A percentile compares a stretch with the other conserved stretches of the same genome.
These are phyloP conservation scores for Jaapia argillacea DNA, from an alignment of 768 basidiomycete genomes.

Conservation along the genomic window DNA sequence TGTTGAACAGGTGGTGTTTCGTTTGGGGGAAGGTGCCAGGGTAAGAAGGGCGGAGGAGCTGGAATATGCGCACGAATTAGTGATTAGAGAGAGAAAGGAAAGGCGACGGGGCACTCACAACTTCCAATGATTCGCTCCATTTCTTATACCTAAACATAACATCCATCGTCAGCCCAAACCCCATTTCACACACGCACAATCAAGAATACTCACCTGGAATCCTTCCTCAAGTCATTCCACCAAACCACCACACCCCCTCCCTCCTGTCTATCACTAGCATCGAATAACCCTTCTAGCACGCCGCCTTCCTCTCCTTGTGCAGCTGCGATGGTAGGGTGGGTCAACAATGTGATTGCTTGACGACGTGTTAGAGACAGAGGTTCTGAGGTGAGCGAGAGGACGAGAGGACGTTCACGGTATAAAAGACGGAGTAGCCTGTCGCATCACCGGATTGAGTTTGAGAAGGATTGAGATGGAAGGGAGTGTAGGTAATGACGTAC, in stretches of 20 bases:
- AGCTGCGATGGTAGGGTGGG: conserved; percentile 47
- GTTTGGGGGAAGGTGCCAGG: conserved; percentile 73
- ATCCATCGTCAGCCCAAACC: too few relatives aligned
- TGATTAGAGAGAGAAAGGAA: conserved; percentile 6
- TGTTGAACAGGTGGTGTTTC: conserved; percentile 74
- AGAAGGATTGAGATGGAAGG: background rate
- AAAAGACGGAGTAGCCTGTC: conserved; percentile 56
- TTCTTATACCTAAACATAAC: conserved; percentile 8
- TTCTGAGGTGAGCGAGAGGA: conserved; percentile 50
- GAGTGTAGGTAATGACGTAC: conserved; percentile 24
- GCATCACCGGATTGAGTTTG: background rate
- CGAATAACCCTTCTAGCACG: conserved; percentile 68
- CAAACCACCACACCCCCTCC: conserved; percentile 67
- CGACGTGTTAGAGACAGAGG: conserved; percentile 54
- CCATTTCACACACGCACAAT: too few relatives aligned
- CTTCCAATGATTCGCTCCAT: conserved; percentile 13
- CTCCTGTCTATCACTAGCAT: conserved; percentile 81
- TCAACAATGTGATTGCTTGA: conserved; percentile 66
- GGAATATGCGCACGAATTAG: conserved; percentile 7
- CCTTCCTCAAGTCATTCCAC: conserved; percentile 90
- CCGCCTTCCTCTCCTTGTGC: conserved; percentile 42
- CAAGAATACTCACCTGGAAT: conserved; percentile 50
- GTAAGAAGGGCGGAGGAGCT: conserved; percentile 72
- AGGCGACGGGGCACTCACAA: too few relatives aligned
- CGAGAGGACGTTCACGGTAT: conserved; percentile 57